phyloP scores from a whole-genome alignment of 768 basidiomycete species.

The Suillus discolor region DNA sequence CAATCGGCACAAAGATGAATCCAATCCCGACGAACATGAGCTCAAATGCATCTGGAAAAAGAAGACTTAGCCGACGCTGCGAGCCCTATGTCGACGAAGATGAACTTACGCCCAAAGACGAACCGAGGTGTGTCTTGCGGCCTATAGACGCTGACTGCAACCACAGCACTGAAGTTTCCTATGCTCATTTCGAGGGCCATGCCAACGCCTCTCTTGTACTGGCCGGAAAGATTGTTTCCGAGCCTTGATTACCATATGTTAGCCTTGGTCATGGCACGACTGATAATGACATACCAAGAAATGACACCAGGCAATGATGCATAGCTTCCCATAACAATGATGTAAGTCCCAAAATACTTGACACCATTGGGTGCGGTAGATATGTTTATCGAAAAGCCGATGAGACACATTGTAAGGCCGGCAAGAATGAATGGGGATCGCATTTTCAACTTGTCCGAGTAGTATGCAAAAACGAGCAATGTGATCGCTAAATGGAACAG shows the following conservation, averaged over 20 bases:
- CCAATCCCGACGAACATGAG: slow-evolving; percentile 73
- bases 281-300: slow-evolving; percentile 48
- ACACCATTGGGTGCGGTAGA: slow-evolving; percentile 50
- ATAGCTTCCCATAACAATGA: slow-evolving; percentile 65
- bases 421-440: slow-evolving; percentile 63
- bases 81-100: not conserved
- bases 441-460: slow-evolving; percentile 53
- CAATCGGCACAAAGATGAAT: slow-evolving; percentile 50
- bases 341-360: slow-evolving; percentile 73
- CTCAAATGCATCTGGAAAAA: slow-evolving; percentile 55
- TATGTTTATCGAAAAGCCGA: slow-evolving; percentile 65
- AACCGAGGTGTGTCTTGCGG: slow-evolving; percentile 60
- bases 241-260: slow-evolving; percentile 1
- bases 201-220: slow-evolving; percentile 69
- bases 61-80: not conserved
- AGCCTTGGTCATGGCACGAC: not conserved
- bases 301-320: slow-evolving; percentile 60
- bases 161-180: slow-evolving; percentile 64
- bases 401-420: slow-evolving; percentile 49
- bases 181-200: slow-evolving; percentile 72
- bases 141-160: slow-evolving; percentile 63
- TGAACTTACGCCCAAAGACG: slow-evolving; percentile 55
- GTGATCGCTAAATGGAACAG: slow-evolving; percentile 41
- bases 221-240: slow-evolving; percentile 38
- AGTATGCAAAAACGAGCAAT: slow-evolving; percentile 52